Percentiles rank a stretch among this genome's conserved stretches.
phyloP scores from a whole-genome alignment of 192 early-diverging fungal genomes.

The Backusella macrospora region DNA sequence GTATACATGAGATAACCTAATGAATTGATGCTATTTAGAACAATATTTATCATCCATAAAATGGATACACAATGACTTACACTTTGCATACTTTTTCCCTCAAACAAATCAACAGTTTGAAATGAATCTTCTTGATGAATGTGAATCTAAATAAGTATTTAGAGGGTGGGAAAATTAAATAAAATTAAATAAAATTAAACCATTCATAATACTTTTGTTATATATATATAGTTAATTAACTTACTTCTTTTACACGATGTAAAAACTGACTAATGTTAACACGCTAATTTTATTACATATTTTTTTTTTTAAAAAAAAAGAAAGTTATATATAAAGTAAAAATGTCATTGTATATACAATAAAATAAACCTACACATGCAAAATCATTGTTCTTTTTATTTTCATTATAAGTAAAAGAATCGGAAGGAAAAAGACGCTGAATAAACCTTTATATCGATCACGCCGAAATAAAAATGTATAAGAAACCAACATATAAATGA shows the following conservation, averaged over 20 bases:
- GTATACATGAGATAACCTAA: slow-evolving; percentile 30
- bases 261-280: slow-evolving; percentile 81
- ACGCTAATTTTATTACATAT: slow-evolving; percentile 66
- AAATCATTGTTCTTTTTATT: slow-evolving; percentile 7
- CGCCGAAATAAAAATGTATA: neutral
- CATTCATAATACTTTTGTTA: neutral
- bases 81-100: slow-evolving; percentile 75
- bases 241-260: slow-evolving; percentile 59
- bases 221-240: neutral
- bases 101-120: slow-evolving; percentile 81
- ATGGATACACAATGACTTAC: slow-evolving; percentile 34
- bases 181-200: neutral
- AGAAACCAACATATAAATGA: neutral
- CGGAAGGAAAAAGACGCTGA: slow-evolving; percentile 16
- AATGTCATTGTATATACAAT: neutral
- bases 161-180: neutral
- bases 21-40: neutral
- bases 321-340: neutral
- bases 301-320: too few species aligned
- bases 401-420: slow-evolving; percentile 12
- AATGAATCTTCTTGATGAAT: slow-evolving; percentile 77
- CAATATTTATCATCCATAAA: neutral
- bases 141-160: slow-evolving; percentile 53
- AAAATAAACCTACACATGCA: slow-evolving; percentile 12
- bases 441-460: neutral